Conservation (phyloP, 1,284 basidiomycete species). For the Cutaneotrichosporon cavernicola region DNA sequence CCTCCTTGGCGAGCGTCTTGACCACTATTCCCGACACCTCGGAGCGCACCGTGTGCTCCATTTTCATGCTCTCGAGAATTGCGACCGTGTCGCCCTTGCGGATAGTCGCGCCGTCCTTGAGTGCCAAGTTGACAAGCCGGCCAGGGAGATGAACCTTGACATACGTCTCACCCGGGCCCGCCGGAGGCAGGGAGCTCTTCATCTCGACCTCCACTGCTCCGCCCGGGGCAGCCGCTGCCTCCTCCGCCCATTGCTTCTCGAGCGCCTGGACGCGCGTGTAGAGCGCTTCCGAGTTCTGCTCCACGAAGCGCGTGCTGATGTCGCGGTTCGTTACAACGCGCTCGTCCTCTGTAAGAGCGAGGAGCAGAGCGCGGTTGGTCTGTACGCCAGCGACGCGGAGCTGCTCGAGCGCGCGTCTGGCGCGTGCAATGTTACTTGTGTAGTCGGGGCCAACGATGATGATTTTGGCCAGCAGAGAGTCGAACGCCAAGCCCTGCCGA, state of each 20-base stretch:
- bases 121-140: constrained; percentile 18
- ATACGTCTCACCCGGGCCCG: constrained; percentile 22
- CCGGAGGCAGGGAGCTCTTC: constrained; percentile 14
- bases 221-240: not conserved
- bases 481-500: constrained; percentile 25
- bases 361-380: constrained; percentile 23
- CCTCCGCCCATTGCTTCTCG: constrained; percentile 19
- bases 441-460: constrained; percentile 21
- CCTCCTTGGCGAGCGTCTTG: constrained; percentile 14
- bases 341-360: constrained; percentile 21
- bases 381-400: constrained; percentile 21
- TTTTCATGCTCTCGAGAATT: constrained; percentile 28
- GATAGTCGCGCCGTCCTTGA: constrained; percentile 15
- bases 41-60: constrained; percentile 26
- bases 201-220: not conserved
- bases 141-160: constrained; percentile 24
- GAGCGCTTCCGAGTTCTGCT: constrained; percentile 15
- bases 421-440: constrained; percentile 10
- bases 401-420: constrained; percentile 18
- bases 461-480: constrained; percentile 27
- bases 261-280: constrained; percentile 14
- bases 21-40: constrained; percentile 16
- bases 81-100: constrained; percentile 20
- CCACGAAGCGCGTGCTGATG: constrained; percentile 22
- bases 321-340: constrained; percentile 17